A percentile compares a stretch with the other conserved stretches of the same genome.
These are phyloP conservation scores for Erysiphe neolycopersici DNA, from an alignment of 2,329 filamentous ascomycete genomes.

Conservation along the genomic window DNA sequence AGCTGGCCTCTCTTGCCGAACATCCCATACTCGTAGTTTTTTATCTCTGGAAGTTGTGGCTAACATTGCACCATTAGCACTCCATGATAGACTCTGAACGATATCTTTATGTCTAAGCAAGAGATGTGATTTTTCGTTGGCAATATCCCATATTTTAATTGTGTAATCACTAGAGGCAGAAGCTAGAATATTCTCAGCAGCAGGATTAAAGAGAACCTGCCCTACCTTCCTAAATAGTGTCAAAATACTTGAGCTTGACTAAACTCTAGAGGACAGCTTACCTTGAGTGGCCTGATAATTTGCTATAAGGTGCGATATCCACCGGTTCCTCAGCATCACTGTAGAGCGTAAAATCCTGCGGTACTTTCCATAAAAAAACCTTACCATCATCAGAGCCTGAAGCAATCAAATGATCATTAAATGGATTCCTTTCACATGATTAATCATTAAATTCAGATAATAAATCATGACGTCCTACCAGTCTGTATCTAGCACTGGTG, in stretches of 20 bases:
- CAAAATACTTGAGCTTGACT: conserved; percentile 3
- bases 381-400: conserved; percentile 94
- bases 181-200: conserved; percentile 83
- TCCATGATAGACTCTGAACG: conserved; percentile 90
- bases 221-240: conserved; percentile 54
- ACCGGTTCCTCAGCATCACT: conserved; percentile 62
- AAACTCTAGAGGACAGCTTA: conserved; percentile 16
- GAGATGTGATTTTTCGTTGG: conserved; percentile 45
- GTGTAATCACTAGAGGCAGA: conserved; percentile 87
- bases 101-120: conserved; percentile 72
- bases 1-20: conserved; percentile 66
- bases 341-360: conserved; percentile 60
- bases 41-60: conserved; percentile 94
- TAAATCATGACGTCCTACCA: conserved; percentile 32
- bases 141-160: conserved; percentile 87
- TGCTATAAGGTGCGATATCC: conserved; percentile 57
- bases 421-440: conserved; percentile 45
- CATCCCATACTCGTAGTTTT: conserved; percentile 94
- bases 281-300: conserved; percentile 69
- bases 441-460: neutral
- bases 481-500: conserved; percentile 87
- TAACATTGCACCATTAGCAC: conserved; percentile 59
- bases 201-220: conserved; percentile 92
- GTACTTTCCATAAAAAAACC: conserved; percentile 90
- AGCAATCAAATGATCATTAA: conserved; percentile 78